Base-by-base conservation (phyloP, 768 basidiomycete species). In the Russula ochroleuca region DNA sequence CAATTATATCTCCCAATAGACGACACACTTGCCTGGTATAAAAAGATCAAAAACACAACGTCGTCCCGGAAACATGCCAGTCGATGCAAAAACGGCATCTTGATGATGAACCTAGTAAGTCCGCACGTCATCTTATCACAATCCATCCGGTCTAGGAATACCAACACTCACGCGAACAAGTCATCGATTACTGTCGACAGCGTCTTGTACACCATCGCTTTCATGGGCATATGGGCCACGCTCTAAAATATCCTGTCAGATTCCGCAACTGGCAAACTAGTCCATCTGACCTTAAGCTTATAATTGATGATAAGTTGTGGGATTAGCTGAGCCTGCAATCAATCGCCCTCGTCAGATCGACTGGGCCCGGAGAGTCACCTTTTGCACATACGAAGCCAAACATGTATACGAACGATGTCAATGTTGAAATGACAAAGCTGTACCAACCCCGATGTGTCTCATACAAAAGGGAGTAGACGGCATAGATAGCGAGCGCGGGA, bases 181-280 rank as follows among this genome's bases (percentile, higher is more conserved):
- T 98, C 94, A 76, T 96, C 95, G 50, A 95, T 90, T 53, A 92
- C 89, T 1, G 88, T 92, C 50, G 92, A 89, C 63, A 96, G 79
- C 1, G 90, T 86, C 78, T 96, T 97, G 81, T 94, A 96, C 69
- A 94, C 87, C 92, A 98, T 94, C 4, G 95, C 90, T 74, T 95
- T 97, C 88, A 97, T 95, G 21, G 95, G 95, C 88, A 98, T 94
- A 73, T 98, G 96, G 50, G 96, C 90, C 40, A 97, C 94, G 73
- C 89, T 93, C 89, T 94, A 77, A 31, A 52, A 53, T 59, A 15
- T 51, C 17, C 19, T 1, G 49, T 62, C 43, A 68, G 52, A 25
- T 35, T 38, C 13, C 53, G 51, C 40, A 56, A 58, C n/a, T 1
- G 41, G 52, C 14, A 61, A 23, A 68, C 15, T 7, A 21, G 23